Evolutionary conservation across 805 yeast species (phyloP), one percentile per base, ranked within the genome.

Genomic region (Priceomyces fermenticarens): DNA sequence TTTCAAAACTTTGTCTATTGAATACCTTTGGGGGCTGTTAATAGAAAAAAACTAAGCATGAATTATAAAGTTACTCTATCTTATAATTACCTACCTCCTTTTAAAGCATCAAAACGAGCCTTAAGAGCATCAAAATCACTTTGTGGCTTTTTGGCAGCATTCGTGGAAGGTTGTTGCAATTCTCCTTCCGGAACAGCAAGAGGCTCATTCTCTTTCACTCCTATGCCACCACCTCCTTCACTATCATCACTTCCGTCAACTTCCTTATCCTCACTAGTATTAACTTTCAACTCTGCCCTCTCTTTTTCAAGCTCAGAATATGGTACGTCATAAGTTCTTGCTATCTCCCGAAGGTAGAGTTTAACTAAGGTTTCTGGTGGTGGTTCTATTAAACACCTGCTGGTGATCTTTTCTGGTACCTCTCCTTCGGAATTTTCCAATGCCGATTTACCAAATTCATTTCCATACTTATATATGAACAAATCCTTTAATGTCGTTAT

Each of bases 101-200:
- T 85, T 47, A 89, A 65, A 2, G 90, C 90, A n/a, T 83, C 91
- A 62, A 86, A 85, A 39, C 95, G 66, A 42, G 80, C 83, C 54
- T 77, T 76, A 39, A 86, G 61, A 4, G 77, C 83, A 50, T 83
- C 90, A 36, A 85, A 62, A 41, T 83, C 88, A 39, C 70, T 65
- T 25, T 60, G 67, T 27, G 56, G 60, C 27, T 36, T 63, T 60
- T 15, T 78, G 11, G 45, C n/a, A 44, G 50, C n/a, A n/a, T n/a
- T n/a, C n/a, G n/a, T 27, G 40, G 47, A 8, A 38, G 16, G 16
- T 12, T 44, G 15, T 36, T 30, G 16, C 46, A 39, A 36, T 47
- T 42, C 26, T 52, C 11, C 51, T 38, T 54, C 57, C 14, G 55
- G 57, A 1, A 54, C 54, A 10, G 60, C 49, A 3, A 48, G 54